These are phyloP conservation scores for Lipomyces sp. DNA, from an alignment of 805 yeast genomes.

Conservation along the genomic window DNA sequence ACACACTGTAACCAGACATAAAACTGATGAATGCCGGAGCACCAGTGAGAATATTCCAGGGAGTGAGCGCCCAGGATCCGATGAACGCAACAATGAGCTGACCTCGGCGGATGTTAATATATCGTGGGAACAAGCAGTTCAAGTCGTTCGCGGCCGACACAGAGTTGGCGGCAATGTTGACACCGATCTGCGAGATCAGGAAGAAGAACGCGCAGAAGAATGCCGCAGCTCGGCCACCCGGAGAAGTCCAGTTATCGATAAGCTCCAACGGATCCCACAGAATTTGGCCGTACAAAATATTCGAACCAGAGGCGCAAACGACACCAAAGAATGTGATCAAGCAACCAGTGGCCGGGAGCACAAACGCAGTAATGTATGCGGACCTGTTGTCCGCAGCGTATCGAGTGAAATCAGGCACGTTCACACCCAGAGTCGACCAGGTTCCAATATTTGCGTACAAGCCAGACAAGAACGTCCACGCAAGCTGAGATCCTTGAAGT, in stretches of 20 bases:
- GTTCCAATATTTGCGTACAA: conserved; percentile 58
- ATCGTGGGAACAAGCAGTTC: conserved; percentile 50
- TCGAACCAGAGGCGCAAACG: conserved; percentile 28
- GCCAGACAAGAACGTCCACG: conserved; percentile 56
- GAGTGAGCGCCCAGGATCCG: conserved; percentile 70
- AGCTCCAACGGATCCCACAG: conserved; percentile 32
- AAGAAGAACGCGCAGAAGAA: conserved; percentile 47
- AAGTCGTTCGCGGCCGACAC: conserved; percentile 50
- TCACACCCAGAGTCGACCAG: conserved; percentile 50
- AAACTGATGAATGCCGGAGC: conserved; percentile 79
- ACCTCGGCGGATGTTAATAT: conserved; percentile 67
- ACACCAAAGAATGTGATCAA: conserved; percentile 29
- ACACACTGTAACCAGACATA: conserved; percentile 78
- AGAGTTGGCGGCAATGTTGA: conserved; percentile 62
- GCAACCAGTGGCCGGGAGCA: conserved; percentile 22
- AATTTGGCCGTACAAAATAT: conserved; percentile 26
- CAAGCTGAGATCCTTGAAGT: conserved; percentile 43
- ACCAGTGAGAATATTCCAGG: conserved; percentile 77
- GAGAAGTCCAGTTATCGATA: conserved; percentile 28
- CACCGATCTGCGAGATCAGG: conserved; percentile 72
- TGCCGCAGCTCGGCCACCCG: conserved; percentile 33
- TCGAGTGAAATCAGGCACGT: conserved; percentile 56
- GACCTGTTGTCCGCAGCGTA: conserved; percentile 50
- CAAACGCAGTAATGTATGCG: conserved; percentile 17
- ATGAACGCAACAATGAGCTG: conserved; percentile 69